Evolutionary conservation across 192 early-diverging fungal species (phyloP), one percentile per base, ranked within the genome.

Genomic region (Coemansia sp.): DNA sequence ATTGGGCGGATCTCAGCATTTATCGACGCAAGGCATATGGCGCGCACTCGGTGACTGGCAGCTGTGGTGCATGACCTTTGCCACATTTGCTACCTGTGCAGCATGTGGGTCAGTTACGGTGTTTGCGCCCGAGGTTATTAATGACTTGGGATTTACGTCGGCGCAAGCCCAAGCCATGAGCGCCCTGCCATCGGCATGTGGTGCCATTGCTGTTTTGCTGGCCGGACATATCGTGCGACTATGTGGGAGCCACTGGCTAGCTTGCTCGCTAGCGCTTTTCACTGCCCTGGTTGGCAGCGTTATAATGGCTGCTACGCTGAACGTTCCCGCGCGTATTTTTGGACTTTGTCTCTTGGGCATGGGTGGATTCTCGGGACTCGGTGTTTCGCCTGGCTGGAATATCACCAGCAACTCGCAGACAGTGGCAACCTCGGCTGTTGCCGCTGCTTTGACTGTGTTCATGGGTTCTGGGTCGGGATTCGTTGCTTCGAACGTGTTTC

Each of bases 41-140:
- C 41, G 49, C 2, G 73, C 66, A 41, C 62, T 81, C 29, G 8
- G 39, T 0, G 79, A 81, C 47, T 81, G 79, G 79, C 79, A 81
- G 62, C 60, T 81, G 4, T 81, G 79, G 79, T 70, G 67, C 19
- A 75, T 76, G 79, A 59, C 67, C 0, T 7, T 72, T n/a, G 65
- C 66, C 0, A 64, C 65, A 4, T 70, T 81, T 72, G 59, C 79
- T 11, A 36, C 51, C 0, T 79, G 77, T 17, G 60, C 57, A 11
- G 66, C 71, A 9, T 46, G 59, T 27, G 40, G 43, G 1, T 64
- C 71, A 12, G 66, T 79, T 2, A 42, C 60, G 24, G 65, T 76
- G n/a, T 81, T 81, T 76, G 73, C 73, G 10, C 78, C 78, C 1
- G 69, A 81, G 37, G 37, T 81, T 8, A 75, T 81, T 53, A 81